Percentiles rank a stretch among this genome's conserved stretches.
Conservation (phyloP, 2,329 filamentous ascomycete species). For the Calonectria multiphialidica region DNA sequence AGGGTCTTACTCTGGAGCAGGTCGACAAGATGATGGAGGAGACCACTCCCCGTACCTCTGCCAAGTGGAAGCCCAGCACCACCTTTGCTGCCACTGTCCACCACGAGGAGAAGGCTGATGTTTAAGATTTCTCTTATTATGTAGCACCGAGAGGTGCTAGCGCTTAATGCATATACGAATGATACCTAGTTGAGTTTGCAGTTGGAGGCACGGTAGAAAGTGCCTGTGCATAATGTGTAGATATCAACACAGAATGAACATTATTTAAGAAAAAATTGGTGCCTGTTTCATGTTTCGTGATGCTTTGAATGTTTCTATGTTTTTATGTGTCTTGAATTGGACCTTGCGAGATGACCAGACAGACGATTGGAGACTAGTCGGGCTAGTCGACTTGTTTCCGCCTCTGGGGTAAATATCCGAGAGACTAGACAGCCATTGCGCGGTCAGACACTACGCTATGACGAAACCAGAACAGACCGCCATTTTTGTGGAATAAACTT, state of each 20-base stretch:
- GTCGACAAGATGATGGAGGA: constrained; percentile 91
- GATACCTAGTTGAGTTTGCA: constrained; percentile 20
- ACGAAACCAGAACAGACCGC: not conserved
- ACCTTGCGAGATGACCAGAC: not conserved
- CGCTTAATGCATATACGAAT: constrained; percentile 19
- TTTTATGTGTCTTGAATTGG: not conserved
- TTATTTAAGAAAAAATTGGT: not conserved
- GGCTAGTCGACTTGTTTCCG: not conserved
- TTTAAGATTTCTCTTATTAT: constrained; percentile 1
- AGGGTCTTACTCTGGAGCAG: constrained; percentile 79
- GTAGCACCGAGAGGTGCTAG: not conserved
- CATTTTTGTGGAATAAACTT: not conserved
- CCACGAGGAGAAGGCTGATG: constrained; percentile 46
- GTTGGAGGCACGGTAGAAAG: not conserved
- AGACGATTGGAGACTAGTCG: not conserved
- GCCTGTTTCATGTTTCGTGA: not conserved
- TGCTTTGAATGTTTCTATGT: not conserved
- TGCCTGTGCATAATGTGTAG: constrained; percentile 26
- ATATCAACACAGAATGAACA: constrained; percentile 25
- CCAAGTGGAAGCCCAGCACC: constrained; percentile 79
- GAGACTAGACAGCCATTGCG: not conserved
- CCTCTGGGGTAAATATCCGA: constrained; percentile 5
- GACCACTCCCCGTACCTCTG: constrained; percentile 80
- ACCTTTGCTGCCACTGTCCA: constrained; percentile 70
- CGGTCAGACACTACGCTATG: not conserved